These are phyloP conservation scores for Nemania sp. DNA, from an alignment of 2,329 filamentous ascomycete genomes.

Conservation along the genomic window DNA sequence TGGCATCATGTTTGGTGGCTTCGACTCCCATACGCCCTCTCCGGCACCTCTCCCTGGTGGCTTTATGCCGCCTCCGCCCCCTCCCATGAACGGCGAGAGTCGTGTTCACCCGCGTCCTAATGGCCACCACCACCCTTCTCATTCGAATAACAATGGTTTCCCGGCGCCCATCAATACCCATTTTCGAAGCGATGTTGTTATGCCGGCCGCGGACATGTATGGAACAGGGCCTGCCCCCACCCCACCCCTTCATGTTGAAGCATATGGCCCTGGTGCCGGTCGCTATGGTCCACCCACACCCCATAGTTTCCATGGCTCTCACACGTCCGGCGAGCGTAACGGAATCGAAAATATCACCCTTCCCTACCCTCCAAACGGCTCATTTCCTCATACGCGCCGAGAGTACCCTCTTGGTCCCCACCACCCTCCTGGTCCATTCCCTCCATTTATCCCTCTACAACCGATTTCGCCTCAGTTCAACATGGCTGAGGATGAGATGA, in stretches of 20 bases:
- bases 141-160: slow-evolving; percentile 36
- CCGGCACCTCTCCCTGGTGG: slow-evolving; percentile 55
- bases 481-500: slow-evolving; percentile 31
- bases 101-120: slow-evolving; percentile 31
- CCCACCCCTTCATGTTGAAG: slow-evolving; percentile 39
- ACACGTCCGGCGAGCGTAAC: slow-evolving; percentile 54
- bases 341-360: slow-evolving; percentile 46
- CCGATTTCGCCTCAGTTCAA: slow-evolving; percentile 30
- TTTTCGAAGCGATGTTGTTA: slow-evolving; percentile 34
- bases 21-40: slow-evolving; percentile 61
- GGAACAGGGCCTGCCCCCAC: slow-evolving; percentile 29
- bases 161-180: slow-evolving; percentile 34
- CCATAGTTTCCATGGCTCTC: slow-evolving; percentile 65
- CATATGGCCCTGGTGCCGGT: slow-evolving; percentile 39
- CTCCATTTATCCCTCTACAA: slow-evolving; percentile 34
- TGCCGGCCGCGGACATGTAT: slow-evolving; percentile 34
- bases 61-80: slow-evolving; percentile 51
- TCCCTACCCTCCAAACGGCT: slow-evolving; percentile 45
- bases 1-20: slow-evolving; percentile 57
- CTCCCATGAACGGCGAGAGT: slow-evolving; percentile 34
- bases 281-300: slow-evolving; percentile 59
- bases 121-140: slow-evolving; percentile 35
- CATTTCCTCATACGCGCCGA: slow-evolving; percentile 27
- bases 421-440: slow-evolving; percentile 32
- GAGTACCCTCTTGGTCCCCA: slow-evolving; percentile 28